phyloP scores from a whole-genome alignment of 2,329 filamentous ascomycete species.

The Knoxdaviesia proteae region DNA sequence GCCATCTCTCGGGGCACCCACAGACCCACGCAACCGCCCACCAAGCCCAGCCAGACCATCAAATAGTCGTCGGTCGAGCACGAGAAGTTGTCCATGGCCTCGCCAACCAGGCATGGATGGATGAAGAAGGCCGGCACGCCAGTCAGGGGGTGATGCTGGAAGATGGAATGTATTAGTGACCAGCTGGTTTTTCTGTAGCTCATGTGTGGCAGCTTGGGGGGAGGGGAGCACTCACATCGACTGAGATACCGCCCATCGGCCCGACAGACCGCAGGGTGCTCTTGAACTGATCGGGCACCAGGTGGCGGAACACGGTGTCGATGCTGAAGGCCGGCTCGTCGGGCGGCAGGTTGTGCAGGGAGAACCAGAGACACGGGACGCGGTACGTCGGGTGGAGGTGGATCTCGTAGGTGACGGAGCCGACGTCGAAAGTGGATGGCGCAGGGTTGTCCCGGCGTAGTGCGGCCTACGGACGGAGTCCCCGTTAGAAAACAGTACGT shows the following conservation, averaged over 20 bases:
- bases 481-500: neutral
- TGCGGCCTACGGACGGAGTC: conserved; percentile 14
- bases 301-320: conserved; percentile 47
- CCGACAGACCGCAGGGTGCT: conserved; percentile 37
- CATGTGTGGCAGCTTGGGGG: conserved; percentile 6
- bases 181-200: conserved; percentile 6
- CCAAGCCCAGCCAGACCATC: conserved; percentile 71
- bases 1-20: conserved; percentile 54
- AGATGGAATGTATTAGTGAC: conserved; percentile 20
- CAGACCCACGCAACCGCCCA: conserved; percentile 62
- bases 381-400: conserved; percentile 56
- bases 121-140: conserved; percentile 70
- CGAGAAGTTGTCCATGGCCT: conserved; percentile 48
- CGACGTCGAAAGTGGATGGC: conserved; percentile 10
- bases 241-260: conserved; percentile 52
- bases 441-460: conserved; percentile 11
- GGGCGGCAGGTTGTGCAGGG: conserved; percentile 33
- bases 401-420: conserved; percentile 49
- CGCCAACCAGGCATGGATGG: conserved; percentile 76
- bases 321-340: conserved; percentile 37
- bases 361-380: conserved; percentile 60
- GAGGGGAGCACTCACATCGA: conserved; percentile 39
- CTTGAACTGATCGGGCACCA: conserved; percentile 49
- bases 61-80: conserved; percentile 51
- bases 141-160: conserved; percentile 59